Conservation (phyloP, 2,329 filamentous ascomycete species). For the Penicillium digitatum region DNA sequence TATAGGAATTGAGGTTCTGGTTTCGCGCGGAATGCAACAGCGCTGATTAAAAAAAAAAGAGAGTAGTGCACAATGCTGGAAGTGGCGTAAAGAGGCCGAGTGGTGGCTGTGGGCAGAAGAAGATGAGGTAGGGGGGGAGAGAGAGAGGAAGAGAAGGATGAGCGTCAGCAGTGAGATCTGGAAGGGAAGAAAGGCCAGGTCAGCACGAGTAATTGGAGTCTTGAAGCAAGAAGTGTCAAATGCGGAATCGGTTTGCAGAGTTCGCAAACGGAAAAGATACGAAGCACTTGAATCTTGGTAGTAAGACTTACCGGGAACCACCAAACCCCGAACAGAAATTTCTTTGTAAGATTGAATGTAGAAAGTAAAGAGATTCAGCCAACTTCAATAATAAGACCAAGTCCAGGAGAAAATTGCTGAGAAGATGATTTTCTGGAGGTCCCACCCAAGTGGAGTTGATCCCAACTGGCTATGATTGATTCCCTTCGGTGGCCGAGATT, state of each 20-base stretch:
- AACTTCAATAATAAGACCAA: neutral
- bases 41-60: constrained; percentile 19
- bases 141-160: neutral
- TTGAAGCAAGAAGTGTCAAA: neutral
- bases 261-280: constrained; percentile 10
- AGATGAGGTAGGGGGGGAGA: neutral
- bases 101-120: constrained; percentile 9
- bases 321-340: constrained; percentile 8
- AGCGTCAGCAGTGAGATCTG: neutral
- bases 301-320: constrained; percentile 18
- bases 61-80: constrained; percentile 22
- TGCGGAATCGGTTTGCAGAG: constrained; percentile 3
- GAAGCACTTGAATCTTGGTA: neutral
- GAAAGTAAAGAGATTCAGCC: constrained; percentile 2
- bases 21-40: constrained; percentile 15
- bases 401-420: constrained; percentile 17
- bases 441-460: constrained; percentile 19
- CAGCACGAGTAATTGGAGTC: neutral
- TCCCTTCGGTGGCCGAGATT: neutral
- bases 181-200: neutral
- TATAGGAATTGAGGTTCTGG: constrained; percentile 19
- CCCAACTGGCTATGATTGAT: constrained; percentile 8
- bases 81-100: constrained; percentile 16
- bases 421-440: constrained; percentile 15
- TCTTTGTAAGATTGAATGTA: neutral